A percentile compares a stretch with the other conserved stretches of the same genome.
phyloP scores from a whole-genome alignment of 202 grass and related monocot species.

The Panicum hallii region DNA sequence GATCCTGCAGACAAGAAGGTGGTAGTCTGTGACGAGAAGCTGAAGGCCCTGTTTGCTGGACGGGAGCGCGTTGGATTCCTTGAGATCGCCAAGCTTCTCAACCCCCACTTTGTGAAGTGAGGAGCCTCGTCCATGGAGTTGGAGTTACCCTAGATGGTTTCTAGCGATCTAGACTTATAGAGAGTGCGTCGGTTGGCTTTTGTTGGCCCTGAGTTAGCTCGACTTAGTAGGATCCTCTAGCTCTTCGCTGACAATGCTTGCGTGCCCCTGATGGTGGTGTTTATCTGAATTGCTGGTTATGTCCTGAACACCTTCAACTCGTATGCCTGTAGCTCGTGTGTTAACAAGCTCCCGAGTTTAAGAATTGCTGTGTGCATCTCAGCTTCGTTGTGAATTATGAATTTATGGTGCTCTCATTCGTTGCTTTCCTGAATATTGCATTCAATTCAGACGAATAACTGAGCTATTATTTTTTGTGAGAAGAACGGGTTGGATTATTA shows the following conservation, averaged over 20 bases:
- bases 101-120: constrained; percentile 74
- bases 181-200: constrained; percentile 34
- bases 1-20: constrained; percentile 74
- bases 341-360: constrained; percentile 5
- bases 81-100: constrained; percentile 74
- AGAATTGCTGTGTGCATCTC: neutral
- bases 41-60: constrained; percentile 68
- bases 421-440: neutral
- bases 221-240: constrained; percentile 28
- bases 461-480: neutral
- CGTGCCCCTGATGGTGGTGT: constrained; percentile 10
- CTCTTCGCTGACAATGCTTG: constrained; percentile 6
- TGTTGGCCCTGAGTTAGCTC: constrained; percentile 39
- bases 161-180: neutral
- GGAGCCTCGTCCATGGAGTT: neutral
- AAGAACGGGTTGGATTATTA: no score
- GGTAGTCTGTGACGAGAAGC: constrained; percentile 74
- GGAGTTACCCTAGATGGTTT: constrained; percentile 38
- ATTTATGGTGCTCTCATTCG: neutral
- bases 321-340: constrained; percentile 22
- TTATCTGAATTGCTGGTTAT: neutral
- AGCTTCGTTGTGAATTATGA: neutral
- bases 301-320: neutral
- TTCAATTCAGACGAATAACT: neutral
- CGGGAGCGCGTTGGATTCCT: constrained; percentile 79